phyloP scores from a whole-genome alignment of 306 rosid genomes.

The Ceratonia siliqua region DNA sequence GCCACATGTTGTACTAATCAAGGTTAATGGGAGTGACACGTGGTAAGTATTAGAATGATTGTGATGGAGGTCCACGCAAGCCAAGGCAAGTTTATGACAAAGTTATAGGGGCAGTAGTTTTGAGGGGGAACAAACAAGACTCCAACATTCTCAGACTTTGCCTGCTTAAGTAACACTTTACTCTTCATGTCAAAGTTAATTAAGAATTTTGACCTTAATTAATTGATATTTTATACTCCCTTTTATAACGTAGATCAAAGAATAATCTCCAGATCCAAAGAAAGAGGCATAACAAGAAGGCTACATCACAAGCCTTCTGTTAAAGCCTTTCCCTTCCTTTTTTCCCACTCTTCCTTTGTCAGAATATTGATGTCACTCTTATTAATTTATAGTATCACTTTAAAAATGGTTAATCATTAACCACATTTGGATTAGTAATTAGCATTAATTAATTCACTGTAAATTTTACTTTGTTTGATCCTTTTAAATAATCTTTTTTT shows the following conservation, averaged over 20 bases:
- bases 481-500: too few relatives aligned
- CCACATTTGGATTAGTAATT: too few relatives aligned
- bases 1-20: not conserved
- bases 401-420: too few relatives aligned
- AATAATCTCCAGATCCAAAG: constrained; percentile 24
- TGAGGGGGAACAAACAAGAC: constrained; percentile 14
- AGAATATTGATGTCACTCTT: too few relatives aligned
- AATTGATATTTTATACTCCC: not conserved
- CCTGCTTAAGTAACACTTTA: constrained; percentile 49
- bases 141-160: constrained; percentile 43
- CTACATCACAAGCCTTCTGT: not conserved
- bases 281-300: not conserved
- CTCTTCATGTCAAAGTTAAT: constrained; percentile 41
- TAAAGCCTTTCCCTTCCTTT: too few relatives aligned
- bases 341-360: not conserved
- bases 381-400: too few relatives aligned
- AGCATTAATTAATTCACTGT: too few relatives aligned
- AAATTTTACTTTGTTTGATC: too few relatives aligned
- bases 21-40: constrained; percentile 36
- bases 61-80: constrained; percentile 23
- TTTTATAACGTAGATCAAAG: not conserved
- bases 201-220: constrained; percentile 18
- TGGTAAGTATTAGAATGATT: constrained; percentile 40
- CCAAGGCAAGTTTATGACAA: constrained; percentile 23
- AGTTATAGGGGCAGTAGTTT: not conserved